These are phyloP conservation scores for Colletotrichum brevisporum DNA, from an alignment of 2,329 filamentous ascomycete species.

Conservation along the genomic window DNA sequence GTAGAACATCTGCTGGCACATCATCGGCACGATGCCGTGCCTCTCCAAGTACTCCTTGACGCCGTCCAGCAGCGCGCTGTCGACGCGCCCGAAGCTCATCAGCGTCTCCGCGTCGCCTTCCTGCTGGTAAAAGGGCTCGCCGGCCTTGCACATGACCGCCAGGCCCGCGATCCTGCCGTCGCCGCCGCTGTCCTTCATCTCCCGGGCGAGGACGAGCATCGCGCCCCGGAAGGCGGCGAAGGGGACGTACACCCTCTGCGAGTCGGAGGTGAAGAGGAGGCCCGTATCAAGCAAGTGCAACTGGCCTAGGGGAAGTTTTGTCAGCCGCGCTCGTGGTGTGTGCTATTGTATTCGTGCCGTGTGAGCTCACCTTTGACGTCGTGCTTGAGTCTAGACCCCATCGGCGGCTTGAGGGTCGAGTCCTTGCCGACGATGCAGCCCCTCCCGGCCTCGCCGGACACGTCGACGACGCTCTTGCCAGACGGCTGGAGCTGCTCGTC, in stretches of 20 bases:
- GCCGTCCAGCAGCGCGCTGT: not conserved
- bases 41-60: not conserved
- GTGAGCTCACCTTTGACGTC: not conserved
- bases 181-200: not conserved
- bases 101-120: not conserved
- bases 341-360: not conserved
- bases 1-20: conserved; percentile 16
- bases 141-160: not conserved
- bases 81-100: not conserved
- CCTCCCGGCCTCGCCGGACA: not conserved
- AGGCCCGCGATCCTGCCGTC: not conserved
- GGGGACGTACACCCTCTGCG: not conserved
- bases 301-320: not conserved
- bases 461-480: conserved; percentile 7
- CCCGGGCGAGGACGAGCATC: not conserved
- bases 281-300: not conserved
- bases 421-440: not conserved
- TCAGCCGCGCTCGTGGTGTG: not conserved
- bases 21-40: not conserved
- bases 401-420: not conserved
- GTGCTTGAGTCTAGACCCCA: rapidly evolving
- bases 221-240: not conserved
- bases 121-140: conserved; percentile 3
- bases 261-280: conserved; percentile 1
- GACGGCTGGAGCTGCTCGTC: conserved; percentile 8